phyloP scores from a whole-genome alignment of 495 filamentous ascomycete genomes.

The Hypoxylon lienhwacheense region DNA sequence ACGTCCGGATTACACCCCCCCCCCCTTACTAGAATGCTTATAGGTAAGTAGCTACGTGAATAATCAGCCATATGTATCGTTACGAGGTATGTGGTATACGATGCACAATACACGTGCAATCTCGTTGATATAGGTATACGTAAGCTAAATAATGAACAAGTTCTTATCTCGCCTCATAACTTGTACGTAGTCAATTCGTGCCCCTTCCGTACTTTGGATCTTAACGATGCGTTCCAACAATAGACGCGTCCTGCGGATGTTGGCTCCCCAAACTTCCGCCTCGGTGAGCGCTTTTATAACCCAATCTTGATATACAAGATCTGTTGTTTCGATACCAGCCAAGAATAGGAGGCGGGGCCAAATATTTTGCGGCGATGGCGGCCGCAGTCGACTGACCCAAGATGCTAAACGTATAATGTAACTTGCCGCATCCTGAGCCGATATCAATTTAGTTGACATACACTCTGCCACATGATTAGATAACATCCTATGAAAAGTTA shows the following conservation, averaged over 20 bases:
- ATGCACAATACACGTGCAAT: no score
- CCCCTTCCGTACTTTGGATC: slow-evolving; percentile 19
- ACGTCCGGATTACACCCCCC: no score
- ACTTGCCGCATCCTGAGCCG: slow-evolving; percentile 10
- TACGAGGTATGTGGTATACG: no score
- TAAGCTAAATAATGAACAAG: slow-evolving; percentile 23
- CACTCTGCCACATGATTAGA: neutral
- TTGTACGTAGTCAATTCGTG: slow-evolving; percentile 19
- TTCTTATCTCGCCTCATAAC: slow-evolving; percentile 19
- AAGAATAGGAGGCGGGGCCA: slow-evolving; percentile 22
- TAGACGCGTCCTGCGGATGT: slow-evolving; percentile 19
- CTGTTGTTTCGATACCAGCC: slow-evolving; percentile 23
- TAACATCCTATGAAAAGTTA: slow-evolving; percentile 24
- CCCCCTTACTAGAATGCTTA: no score
- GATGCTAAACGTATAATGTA: slow-evolving; percentile 22
- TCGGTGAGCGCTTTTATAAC: slow-evolving; percentile 12
- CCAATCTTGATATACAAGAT: slow-evolving; percentile 19
- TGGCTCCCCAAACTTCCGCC: slow-evolving; percentile 20
- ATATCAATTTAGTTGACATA: neutral
- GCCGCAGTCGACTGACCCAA: slow-evolving; percentile 10
- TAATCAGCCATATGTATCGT: no score
- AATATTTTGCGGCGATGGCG: slow-evolving; percentile 22
- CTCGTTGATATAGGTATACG: no score
- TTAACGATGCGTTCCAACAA: slow-evolving; percentile 19
- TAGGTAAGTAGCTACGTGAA: no score